Evolutionary conservation across 2,329 filamentous ascomycete species (phyloP).

Genomic region (Ceratocystis eucalypticola): DNA sequence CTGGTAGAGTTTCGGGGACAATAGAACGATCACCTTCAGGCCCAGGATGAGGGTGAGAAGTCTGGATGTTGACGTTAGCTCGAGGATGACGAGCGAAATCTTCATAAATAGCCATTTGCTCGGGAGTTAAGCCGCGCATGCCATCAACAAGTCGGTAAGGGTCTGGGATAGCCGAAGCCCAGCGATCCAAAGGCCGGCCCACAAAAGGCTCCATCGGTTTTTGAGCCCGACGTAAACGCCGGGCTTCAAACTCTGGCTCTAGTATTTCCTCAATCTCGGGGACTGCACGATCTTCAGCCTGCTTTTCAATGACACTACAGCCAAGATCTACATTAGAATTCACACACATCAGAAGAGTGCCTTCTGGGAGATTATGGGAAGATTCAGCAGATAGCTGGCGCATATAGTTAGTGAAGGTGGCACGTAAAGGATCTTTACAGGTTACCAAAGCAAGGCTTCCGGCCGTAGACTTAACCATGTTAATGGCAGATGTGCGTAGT

Average conservation of each 20-base stretch:
- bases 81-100: constrained; percentile 84
- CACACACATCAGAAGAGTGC: constrained; percentile 94
- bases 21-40: constrained; percentile 49
- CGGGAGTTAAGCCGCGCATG: constrained; percentile 60
- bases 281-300: constrained; percentile 82
- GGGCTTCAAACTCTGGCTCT: constrained; percentile 61
- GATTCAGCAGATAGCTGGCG: constrained; percentile 55
- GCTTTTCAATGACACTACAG: constrained; percentile 87
- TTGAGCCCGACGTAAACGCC: constrained; percentile 60
- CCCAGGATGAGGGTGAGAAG: constrained; percentile 41
- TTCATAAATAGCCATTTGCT: constrained; percentile 92
- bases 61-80: constrained; percentile 40
- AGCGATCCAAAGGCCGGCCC: constrained; percentile 68
- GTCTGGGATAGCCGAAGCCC: constrained; percentile 86
- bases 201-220: constrained; percentile 75
- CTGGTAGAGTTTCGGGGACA: constrained; percentile 50
- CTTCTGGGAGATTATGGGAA: constrained; percentile 75
- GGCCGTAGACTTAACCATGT: constrained; percentile 87
- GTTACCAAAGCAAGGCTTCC: constrained; percentile 93
- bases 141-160: constrained; percentile 75
- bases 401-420: constrained; percentile 96
- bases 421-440: constrained; percentile 88
- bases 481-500: constrained; percentile 73
- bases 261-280: constrained; percentile 94
- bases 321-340: constrained; percentile 94